Percentiles rank a stretch among this genome's conserved stretches.
Conservation (phyloP, 164 flowering plant genomes). For the Annona squamosa region DNA sequence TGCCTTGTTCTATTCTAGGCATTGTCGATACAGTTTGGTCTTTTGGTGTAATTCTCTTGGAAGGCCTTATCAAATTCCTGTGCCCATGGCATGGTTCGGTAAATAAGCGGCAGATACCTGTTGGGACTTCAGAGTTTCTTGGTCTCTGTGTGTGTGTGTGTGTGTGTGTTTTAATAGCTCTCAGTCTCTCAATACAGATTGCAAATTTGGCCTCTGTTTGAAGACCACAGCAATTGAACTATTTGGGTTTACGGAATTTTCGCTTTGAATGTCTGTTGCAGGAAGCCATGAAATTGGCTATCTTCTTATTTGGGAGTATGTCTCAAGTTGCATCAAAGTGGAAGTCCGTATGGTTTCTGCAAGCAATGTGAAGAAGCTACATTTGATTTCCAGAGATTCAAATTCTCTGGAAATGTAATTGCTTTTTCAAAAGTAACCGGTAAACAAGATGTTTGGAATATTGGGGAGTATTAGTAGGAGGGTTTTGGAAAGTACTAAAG, state of each 20-base stretch:
- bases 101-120: background rate
- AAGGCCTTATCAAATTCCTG: background rate
- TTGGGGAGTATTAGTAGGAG: slow-evolving; percentile 7
- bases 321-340: background rate
- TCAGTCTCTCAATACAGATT: background rate
- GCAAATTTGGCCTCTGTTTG: background rate
- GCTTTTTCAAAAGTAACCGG: no score
- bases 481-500: slow-evolving; percentile 2
- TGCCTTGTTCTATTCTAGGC: background rate
- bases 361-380: background rate
- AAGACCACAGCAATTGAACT: background rate
- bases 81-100: background rate
- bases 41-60: background rate
- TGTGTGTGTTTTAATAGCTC: background rate
- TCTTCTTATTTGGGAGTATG: background rate
- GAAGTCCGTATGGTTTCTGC: background rate
- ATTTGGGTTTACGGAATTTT: background rate
- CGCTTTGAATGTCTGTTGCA: background rate
- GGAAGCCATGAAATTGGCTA: background rate
- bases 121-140: background rate
- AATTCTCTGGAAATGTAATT: background rate
- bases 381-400: background rate
- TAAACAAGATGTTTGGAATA: slow-evolving; percentile 9
- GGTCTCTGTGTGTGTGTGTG: background rate
- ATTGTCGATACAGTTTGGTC: background rate